phyloP scores from a whole-genome alignment of 148 eudicot genomes.

The Suaeda aralocaspica region DNA sequence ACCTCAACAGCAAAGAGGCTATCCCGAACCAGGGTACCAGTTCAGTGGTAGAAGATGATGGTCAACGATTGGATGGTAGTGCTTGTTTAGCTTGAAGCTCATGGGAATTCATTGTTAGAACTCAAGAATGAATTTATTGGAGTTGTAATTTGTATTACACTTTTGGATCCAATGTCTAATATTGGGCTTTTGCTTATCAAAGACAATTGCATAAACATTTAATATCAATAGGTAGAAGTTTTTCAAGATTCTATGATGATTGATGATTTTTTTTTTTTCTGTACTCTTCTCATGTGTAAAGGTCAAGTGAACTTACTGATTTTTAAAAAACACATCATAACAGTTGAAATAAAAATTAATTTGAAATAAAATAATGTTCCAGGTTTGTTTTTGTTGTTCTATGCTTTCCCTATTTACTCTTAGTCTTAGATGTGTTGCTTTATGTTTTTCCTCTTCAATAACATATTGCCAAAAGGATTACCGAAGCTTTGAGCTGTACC shows the following conservation, averaged over 20 bases:
- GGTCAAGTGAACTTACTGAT: not conserved
- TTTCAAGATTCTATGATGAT: not conserved
- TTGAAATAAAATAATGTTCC: too few species aligned
- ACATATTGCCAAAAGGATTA: too few species aligned
- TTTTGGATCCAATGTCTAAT: not conserved
- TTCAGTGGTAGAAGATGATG: conserved; percentile 1
- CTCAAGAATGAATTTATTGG: too few species aligned
- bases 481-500: too few species aligned
- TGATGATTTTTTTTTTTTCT: not conserved
- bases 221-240: not conserved
- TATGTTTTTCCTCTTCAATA: too few species aligned
- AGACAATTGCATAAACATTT: not conserved
- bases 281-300: not conserved
- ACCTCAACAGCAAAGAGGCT: conserved; percentile 4
- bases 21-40: not conserved
- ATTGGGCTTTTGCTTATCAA: not conserved
- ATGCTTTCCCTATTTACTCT: too few species aligned
- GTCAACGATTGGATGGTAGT: not conserved
- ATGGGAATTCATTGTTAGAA: not conserved
- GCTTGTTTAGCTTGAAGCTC: not conserved
- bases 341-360: too few species aligned
- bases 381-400: too few species aligned
- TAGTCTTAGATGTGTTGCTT: too few species aligned
- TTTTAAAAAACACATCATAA: too few species aligned
- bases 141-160: not conserved